Evolutionary conservation across 257 asterid genomes (phyloP), one percentile per base, ranked within the genome.

Genomic region (Gentiana macrophylla): DNA sequence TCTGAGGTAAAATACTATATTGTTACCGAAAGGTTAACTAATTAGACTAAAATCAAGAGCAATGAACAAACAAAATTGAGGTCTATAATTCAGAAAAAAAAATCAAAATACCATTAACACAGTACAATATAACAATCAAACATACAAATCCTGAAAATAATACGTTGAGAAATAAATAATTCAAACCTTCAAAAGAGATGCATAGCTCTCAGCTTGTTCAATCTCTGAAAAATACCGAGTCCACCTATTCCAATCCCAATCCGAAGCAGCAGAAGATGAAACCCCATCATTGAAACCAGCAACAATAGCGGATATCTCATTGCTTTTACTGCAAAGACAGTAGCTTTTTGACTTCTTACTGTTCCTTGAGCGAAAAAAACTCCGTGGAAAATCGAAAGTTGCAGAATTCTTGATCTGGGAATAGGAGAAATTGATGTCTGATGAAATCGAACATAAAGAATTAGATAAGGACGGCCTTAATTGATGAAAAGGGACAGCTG

Each of bases 181-280:
- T 56, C 12, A 32, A 65, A 90, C 98, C 96, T 87, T 87, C 34
- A 91, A 77, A 46, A 84, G 64, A 65, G 96, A 87, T 38, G 88
- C 76, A 66, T 78, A 78, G 72, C 78, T 86, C 72, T 89, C 95
- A 13, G 86, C 88, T 80, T 81, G 94, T 62, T 89, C 96, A 70
- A 84, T 84, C 71, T 84, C 97, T 34, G 89, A 69, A 67, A 89
- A 86, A 80, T 89, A 78, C 63, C 89, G 84, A 13, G 78, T 80
- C 97, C 97, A 89, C 63, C 78, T 68, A 60, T 75, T 84, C 97
- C 97, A 87, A 77, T 91, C 92, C 98, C 96, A 91, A 56, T 75
- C 91, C 3, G 72, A 74, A 3, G 70, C 61, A 15, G 24, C 24
- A 12, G 84, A 68, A 46, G 83, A 59, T 37, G 71, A 56, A 62